phyloP scores from a whole-genome alignment of 371 early-diverging fungal genomes.

The Circinella umbellata region DNA sequence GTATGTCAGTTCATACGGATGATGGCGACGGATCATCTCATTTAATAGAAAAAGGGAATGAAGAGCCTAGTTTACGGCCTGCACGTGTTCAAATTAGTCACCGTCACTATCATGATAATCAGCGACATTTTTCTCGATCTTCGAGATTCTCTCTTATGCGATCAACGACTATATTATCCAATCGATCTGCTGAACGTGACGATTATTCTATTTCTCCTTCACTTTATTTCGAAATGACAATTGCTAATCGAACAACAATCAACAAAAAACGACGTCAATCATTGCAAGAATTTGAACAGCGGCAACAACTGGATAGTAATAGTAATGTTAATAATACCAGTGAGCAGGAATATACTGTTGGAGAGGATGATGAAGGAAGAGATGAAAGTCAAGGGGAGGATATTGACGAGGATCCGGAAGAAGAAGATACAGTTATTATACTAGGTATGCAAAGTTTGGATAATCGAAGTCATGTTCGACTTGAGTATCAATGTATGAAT shows the following conservation, averaged over 20 bases:
- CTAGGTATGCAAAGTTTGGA: constrained; percentile 17
- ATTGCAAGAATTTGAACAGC: too few relatives aligned
- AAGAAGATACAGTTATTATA: not conserved
- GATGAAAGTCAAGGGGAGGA: not conserved
- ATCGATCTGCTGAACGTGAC: not conserved
- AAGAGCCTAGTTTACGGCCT: constrained; percentile 14
- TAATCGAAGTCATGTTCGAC: constrained; percentile 17
- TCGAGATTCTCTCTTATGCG: not conserved
- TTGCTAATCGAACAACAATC: constrained; percentile 7
- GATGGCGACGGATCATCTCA: too few relatives aligned
- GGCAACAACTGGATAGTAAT: not conserved
- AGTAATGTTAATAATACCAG: not conserved
- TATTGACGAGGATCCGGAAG: not conserved
- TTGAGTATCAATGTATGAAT: constrained; percentile 26
- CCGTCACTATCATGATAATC: not conserved
- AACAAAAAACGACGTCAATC: too few relatives aligned
- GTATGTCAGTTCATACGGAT: constrained; percentile 9
- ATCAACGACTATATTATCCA: not conserved
- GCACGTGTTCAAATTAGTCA: not conserved
- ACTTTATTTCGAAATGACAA: constrained; percentile 38
- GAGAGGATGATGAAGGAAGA: not conserved
- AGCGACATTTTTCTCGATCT: too few relatives aligned
- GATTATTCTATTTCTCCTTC: constrained; percentile 27
- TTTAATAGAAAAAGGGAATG: constrained; percentile 1
- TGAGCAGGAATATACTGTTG: too few relatives aligned